These are phyloP conservation scores for Rostrohypoxylon terebratum DNA, from an alignment of 495 filamentous ascomycete species.

Conservation along the genomic window DNA sequence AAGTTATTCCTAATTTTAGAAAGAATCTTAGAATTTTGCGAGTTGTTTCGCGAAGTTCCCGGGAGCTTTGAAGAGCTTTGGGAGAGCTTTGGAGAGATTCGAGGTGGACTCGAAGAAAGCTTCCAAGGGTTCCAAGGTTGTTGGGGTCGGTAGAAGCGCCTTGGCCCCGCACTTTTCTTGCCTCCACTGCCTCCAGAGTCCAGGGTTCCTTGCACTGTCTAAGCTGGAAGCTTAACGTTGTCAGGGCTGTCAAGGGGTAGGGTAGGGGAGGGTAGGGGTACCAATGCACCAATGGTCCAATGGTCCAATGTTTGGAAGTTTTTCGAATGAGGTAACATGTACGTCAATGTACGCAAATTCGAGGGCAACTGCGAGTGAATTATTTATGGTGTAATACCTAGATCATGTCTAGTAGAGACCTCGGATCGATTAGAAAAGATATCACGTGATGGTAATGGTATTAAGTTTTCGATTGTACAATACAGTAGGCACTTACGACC, in stretches of 20 bases:
- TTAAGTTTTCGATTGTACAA: too few relatives aligned
- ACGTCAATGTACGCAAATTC: neutral
- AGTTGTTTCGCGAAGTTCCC: slow-evolving; percentile 5
- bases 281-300: too few relatives aligned
- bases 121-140: slow-evolving; percentile 19
- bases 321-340: slow-evolving; percentile 12
- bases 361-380: slow-evolving; percentile 6
- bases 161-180: slow-evolving; percentile 41
- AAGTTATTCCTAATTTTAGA: slow-evolving; percentile 34
- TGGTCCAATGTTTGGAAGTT: too few relatives aligned
- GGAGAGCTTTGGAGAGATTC: slow-evolving; percentile 5
- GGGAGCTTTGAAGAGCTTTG: neutral
- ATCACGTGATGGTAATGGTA: slow-evolving; percentile 33
- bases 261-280: too few relatives aligned
- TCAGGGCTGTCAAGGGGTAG: slow-evolving; percentile 24
- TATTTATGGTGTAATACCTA: neutral
- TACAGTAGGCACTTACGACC: too few relatives aligned
- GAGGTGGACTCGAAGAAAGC: neutral
- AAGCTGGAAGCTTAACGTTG: slow-evolving; percentile 16
- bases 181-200: slow-evolving; percentile 24
- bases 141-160: slow-evolving; percentile 43
- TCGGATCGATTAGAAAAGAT: neutral
- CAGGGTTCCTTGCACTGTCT: slow-evolving; percentile 2
- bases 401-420: too few relatives aligned
- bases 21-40: slow-evolving; percentile 9